Conservation (phyloP, 768 basidiomycete genomes). For the Botryobasidium botryosum region DNA sequence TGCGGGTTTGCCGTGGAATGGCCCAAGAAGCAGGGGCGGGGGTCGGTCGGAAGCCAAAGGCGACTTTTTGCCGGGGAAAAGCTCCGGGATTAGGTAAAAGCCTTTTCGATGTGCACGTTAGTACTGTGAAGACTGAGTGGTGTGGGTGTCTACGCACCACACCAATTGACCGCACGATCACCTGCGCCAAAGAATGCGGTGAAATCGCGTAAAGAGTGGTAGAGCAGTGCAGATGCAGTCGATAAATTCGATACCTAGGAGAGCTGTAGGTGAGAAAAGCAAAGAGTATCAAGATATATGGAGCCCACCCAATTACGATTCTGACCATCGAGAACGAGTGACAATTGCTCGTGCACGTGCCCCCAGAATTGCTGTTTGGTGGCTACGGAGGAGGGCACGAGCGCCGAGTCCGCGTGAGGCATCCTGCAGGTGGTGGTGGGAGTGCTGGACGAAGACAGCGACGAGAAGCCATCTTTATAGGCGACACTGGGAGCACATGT, state of each 20-base stretch:
- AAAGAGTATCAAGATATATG: not conserved
- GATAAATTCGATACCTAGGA: slow-evolving; percentile 69
- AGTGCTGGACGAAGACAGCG: no score
- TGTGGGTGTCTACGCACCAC: slow-evolving; percentile 38
- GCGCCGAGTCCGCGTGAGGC: slow-evolving; percentile 71
- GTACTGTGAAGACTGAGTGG: not conserved
- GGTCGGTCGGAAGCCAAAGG: slow-evolving; percentile 1
- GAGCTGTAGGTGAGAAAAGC: not conserved
- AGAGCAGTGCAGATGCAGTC: slow-evolving; percentile 69
- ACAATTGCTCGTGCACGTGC: slow-evolving; percentile 50
- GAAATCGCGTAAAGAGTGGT: slow-evolving; percentile 57
- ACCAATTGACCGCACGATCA: slow-evolving; percentile 74
- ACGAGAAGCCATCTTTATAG: no score
- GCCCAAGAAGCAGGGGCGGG: slow-evolving; percentile 45
- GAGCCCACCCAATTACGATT: slow-evolving; percentile 59
- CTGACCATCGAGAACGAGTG: slow-evolving; percentile 44
- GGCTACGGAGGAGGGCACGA: slow-evolving; percentile 50
- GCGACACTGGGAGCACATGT: no score
- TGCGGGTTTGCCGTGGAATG: slow-evolving; percentile 83
- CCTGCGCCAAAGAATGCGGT: slow-evolving; percentile 41
- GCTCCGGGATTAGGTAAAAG: slow-evolving; percentile 58
- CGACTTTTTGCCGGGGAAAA: slow-evolving; percentile 33
- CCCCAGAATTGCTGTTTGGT: slow-evolving; percentile 69
- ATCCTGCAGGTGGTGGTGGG: no score
- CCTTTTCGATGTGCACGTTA: slow-evolving; percentile 29